Evolutionary conservation across 306 rosid species (phyloP).

Genomic region (Cicer arietinum): DNA sequence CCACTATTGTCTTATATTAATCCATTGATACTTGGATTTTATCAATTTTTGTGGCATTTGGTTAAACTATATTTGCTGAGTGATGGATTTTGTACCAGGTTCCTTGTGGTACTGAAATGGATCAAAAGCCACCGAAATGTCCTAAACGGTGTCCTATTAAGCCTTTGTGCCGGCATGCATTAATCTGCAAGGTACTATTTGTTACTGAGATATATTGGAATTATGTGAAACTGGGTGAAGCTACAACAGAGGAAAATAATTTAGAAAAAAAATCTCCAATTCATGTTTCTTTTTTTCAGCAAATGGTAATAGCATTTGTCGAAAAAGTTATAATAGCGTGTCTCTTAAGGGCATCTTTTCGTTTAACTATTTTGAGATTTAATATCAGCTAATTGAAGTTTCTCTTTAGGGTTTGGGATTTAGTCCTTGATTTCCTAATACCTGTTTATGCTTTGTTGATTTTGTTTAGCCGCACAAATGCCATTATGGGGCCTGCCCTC

Average conservation of each 20-base stretch:
- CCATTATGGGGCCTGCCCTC: slow-evolving; percentile 92
- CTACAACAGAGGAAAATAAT: slow-evolving; percentile 1
- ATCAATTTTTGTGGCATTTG: slow-evolving; percentile 26
- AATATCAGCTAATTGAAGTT: neutral
- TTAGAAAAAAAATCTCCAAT: neutral
- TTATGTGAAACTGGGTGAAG: slow-evolving; percentile 32
- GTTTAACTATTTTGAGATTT: neutral
- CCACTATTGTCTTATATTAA: slow-evolving; percentile 7
- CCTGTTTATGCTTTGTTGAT: slow-evolving; percentile 28
- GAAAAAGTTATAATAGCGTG: neutral
- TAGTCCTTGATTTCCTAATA: neutral
- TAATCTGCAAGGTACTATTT: slow-evolving; percentile 67
- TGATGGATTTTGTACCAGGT: slow-evolving; percentile 62
- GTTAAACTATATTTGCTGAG: slow-evolving; percentile 35
- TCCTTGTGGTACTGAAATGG: slow-evolving; percentile 97
- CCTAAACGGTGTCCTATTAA: slow-evolving; percentile 67
- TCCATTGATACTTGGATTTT: slow-evolving; percentile 19
- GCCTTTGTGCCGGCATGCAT: slow-evolving; percentile 82
- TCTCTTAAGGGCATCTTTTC: slow-evolving; percentile 15
- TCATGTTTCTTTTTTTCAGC: neutral
- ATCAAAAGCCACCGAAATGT: slow-evolving; percentile 93
- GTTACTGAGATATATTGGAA: slow-evolving; percentile 26
- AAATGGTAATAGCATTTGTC: too few species aligned
- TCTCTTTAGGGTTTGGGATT: neutral
- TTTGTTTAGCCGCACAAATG: slow-evolving; percentile 90